Conservation (phyloP, 2,329 filamentous ascomycete species). For the Cercospora berteroae region DNA sequence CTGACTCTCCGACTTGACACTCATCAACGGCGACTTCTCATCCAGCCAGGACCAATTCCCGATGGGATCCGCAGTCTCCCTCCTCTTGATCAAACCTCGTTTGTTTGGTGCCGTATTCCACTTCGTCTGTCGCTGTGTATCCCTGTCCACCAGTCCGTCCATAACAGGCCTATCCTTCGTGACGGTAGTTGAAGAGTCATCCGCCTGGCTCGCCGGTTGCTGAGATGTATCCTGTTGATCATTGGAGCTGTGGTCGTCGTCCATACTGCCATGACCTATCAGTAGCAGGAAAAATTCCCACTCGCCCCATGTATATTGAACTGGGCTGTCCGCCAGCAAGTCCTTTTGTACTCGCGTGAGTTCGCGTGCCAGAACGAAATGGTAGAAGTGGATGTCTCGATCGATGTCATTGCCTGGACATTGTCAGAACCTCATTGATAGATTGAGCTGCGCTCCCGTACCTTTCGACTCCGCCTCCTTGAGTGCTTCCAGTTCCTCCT, state of each 20-base stretch:
- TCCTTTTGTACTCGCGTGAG: constrained; percentile 46
- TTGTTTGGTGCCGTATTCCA: constrained; percentile 20
- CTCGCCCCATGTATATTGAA: constrained; percentile 39
- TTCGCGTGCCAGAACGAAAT: constrained; percentile 49
- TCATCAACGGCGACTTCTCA: constrained; percentile 66
- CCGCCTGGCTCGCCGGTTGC: neutral
- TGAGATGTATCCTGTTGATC: constrained; percentile 13
- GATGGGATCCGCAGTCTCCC: constrained; percentile 23
- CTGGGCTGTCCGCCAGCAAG: constrained; percentile 38
- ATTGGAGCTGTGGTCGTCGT: constrained; percentile 34
- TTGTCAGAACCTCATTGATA: neutral
- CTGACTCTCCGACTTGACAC: constrained; percentile 64
- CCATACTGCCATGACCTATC: constrained; percentile 45
- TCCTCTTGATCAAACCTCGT: constrained; percentile 20
- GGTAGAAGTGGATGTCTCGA: constrained; percentile 53
- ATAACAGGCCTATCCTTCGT: constrained; percentile 2
- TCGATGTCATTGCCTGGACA: constrained; percentile 44
- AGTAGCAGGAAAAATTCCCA: constrained; percentile 53
- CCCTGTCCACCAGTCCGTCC: constrained; percentile 30
- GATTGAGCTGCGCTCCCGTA: neutral
- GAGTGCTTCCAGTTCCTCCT: constrained; percentile 40
- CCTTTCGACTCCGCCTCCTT: constrained; percentile 22
- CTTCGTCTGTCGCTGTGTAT: constrained; percentile 18
- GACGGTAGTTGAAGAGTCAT: neutral
- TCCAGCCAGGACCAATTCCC: constrained; percentile 71